Evolutionary conservation across 2,329 filamentous ascomycete genomes (phyloP).

Genomic region (Acrodontium crateriforme): DNA sequence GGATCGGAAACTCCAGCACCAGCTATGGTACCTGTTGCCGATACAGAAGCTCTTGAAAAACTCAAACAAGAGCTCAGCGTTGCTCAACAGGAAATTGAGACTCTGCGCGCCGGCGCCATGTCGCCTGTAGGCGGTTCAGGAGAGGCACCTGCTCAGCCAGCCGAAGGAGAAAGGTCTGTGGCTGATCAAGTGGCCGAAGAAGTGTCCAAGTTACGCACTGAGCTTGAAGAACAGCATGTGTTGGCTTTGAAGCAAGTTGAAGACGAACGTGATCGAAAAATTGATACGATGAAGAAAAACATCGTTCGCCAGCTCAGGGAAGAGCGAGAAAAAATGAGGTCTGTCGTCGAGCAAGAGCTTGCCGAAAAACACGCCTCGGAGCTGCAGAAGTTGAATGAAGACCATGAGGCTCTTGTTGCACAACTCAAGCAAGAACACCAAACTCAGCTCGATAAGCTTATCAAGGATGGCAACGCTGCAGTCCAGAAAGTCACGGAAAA

Average conservation of each 20-base stretch:
- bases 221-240: constrained; percentile 24
- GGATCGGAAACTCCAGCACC: constrained; percentile 1
- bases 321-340: constrained; percentile 22
- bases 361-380: constrained; percentile 33
- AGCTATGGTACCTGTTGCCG: constrained; percentile 3
- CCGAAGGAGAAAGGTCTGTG: constrained; percentile 21
- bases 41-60: constrained; percentile 20
- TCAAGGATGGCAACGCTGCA: constrained; percentile 22
- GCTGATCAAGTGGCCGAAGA: constrained; percentile 32
- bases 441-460: constrained; percentile 24
- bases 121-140: constrained; percentile 3
- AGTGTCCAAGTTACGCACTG: constrained; percentile 23
- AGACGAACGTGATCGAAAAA: constrained; percentile 39
- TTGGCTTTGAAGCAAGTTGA: constrained; percentile 33
- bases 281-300: constrained; percentile 54
- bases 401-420: constrained; percentile 32
- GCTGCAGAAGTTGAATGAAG: constrained; percentile 32
- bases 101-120: constrained; percentile 26
- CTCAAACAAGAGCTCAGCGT: constrained; percentile 28
- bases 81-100: constrained; percentile 33
- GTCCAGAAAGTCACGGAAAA: constrained; percentile 16
- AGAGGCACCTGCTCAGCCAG: constrained; percentile 10
- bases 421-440: constrained; percentile 24
- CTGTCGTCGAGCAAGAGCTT: constrained; percentile 21
- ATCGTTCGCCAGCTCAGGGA: constrained; percentile 55